Percentiles rank a stretch among this genome's conserved stretches.
phyloP scores from a whole-genome alignment of 371 early-diverging fungal species.

The Hamiltosporidium magnivora region DNA sequence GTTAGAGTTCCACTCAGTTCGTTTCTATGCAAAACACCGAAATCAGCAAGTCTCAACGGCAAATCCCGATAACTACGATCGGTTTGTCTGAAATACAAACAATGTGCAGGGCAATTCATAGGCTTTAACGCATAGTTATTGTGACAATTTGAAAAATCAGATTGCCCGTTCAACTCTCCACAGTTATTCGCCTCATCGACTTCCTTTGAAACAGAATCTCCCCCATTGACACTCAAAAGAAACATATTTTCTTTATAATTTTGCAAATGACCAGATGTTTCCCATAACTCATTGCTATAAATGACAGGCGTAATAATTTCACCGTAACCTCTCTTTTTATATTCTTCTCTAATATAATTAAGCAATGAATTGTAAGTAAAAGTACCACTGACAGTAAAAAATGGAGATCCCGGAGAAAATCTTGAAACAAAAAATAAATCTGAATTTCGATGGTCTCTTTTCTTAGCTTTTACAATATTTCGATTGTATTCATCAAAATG shows the following conservation, averaged over 20 bases:
- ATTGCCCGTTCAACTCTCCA: background rate
- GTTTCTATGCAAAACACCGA: constrained; percentile 93
- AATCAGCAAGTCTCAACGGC: constrained; percentile 92
- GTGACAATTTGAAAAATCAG: background rate
- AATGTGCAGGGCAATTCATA: constrained; percentile 99
- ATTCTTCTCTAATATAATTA: constrained; percentile 75
- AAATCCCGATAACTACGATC: constrained; percentile 85
- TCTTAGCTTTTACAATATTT: constrained; percentile 81
- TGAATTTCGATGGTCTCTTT: constrained; percentile 86
- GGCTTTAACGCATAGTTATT: constrained; percentile 76
- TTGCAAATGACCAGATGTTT: constrained; percentile 89
- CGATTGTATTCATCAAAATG: constrained; percentile 79
- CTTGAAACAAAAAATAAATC: constrained; percentile 92
- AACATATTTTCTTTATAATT: constrained; percentile 98
- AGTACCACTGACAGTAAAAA: constrained; percentile 90
- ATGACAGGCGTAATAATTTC: constrained; percentile 93
- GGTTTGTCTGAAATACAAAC: constrained; percentile 79
- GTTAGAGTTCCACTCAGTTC: constrained; percentile 87
- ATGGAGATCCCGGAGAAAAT: constrained; percentile 81
- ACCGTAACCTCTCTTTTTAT: constrained; percentile 70
- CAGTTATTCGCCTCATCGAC: constrained; percentile 8
- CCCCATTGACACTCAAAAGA: constrained; percentile 70
- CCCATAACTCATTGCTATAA: constrained; percentile 85
- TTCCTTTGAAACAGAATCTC: constrained; percentile 53
- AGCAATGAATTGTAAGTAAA: constrained; percentile 80